These are phyloP conservation scores for Solanum hybrid DNA, from an alignment of 305 asterid species.

Conservation along the genomic window DNA sequence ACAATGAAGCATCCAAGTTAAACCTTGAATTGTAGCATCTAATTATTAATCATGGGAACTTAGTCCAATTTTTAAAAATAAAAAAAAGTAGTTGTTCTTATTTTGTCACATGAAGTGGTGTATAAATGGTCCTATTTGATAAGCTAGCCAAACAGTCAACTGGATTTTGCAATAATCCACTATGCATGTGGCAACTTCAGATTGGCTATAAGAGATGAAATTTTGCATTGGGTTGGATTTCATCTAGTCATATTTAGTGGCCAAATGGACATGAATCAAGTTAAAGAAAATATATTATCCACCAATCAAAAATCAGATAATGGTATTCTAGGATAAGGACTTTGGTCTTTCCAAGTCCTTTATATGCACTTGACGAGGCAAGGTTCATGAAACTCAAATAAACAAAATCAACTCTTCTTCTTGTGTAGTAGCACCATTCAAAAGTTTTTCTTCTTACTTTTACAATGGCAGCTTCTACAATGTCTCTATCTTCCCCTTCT, in stretches of 20 bases:
- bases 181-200: too few species aligned
- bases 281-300: not conserved
- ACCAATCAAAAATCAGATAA: not conserved
- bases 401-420: not conserved
- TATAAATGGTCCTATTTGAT: too few species aligned
- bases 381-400: not conserved
- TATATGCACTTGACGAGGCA: not conserved
- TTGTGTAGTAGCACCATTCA: not conserved
- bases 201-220: too few species aligned
- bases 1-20: too few species aligned
- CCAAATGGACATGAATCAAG: not conserved
- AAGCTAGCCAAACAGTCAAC: too few species aligned
- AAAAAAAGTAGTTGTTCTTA: too few species aligned
- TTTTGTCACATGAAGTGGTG: too few species aligned
- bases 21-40: too few species aligned
- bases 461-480: conserved; percentile 11
- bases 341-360: not conserved
- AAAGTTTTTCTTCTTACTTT: not conserved
- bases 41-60: too few species aligned
- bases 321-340: not conserved
- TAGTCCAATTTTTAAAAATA: too few species aligned
- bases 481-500: conserved; percentile 15
- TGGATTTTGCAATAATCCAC: too few species aligned
- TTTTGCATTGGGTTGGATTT: not conserved
- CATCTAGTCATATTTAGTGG: not conserved